These are phyloP conservation scores for Fomitopsis pulvina DNA, from an alignment of 768 basidiomycete genomes.

Conservation along the genomic window DNA sequence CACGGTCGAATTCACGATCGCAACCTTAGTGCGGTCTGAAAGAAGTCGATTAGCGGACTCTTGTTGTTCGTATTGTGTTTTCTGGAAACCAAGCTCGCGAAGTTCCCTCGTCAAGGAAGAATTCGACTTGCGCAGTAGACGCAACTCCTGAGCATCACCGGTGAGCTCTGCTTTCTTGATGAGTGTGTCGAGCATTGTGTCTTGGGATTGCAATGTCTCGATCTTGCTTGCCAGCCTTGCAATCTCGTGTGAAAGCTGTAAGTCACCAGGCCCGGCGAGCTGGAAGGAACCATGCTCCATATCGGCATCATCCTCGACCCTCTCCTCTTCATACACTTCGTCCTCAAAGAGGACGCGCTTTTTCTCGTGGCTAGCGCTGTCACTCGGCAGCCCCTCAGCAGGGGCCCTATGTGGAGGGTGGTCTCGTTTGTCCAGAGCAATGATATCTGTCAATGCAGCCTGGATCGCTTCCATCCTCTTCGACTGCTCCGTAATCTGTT, in stretches of 20 bases:
- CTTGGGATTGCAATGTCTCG: conserved; percentile 70
- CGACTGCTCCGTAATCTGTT: conserved; percentile 59
- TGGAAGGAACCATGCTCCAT: conserved; percentile 51
- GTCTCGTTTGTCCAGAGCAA: conserved; percentile 66
- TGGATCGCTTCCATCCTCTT: conserved; percentile 94
- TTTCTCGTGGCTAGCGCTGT: background rate
- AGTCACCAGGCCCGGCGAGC: conserved; percentile 82
- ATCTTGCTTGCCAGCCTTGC: conserved; percentile 71
- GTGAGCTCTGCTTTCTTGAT: conserved; percentile 94
- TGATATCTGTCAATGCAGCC: conserved; percentile 93
- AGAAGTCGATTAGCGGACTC: conserved; percentile 85
- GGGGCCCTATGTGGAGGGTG: conserved; percentile 11
- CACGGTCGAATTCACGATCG: conserved; percentile 76
- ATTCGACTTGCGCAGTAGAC: conserved; percentile 76
- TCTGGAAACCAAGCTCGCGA: conserved; percentile 82
- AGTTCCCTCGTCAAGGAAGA: conserved; percentile 77
- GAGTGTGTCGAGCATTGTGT: conserved; percentile 75
- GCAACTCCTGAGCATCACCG: conserved; percentile 82
- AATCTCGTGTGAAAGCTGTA: conserved; percentile 86
- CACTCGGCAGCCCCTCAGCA: conserved; percentile 1
- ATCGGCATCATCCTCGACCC: conserved; percentile 35
- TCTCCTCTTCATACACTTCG: conserved; percentile 43
- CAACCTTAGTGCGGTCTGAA: conserved; percentile 77
- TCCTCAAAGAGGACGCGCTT: conserved; percentile 21
- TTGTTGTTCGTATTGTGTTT: conserved; percentile 89